phyloP scores from a whole-genome alignment of 176 grass and related monocot species.

The Eragrostis nindensis region DNA sequence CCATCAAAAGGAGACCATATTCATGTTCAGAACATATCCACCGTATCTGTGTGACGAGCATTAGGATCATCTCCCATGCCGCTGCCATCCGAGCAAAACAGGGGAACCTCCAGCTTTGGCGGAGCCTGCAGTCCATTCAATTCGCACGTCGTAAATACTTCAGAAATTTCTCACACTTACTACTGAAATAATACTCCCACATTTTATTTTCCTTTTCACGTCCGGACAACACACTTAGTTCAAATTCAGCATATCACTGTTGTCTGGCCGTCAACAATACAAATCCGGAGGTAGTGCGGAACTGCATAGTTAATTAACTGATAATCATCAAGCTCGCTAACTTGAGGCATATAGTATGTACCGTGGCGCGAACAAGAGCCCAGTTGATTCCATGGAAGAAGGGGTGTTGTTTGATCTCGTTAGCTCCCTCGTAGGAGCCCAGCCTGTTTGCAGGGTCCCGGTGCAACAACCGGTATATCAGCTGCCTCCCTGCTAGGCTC shows the following conservation, averaged over 20 bases:
- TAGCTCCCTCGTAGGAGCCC: slow-evolving; percentile 70
- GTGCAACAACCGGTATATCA: slow-evolving; percentile 82
- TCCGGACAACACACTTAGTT: no score
- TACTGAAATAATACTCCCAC: no score
- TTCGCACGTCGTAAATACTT: not conserved
- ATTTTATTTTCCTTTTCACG: no score
- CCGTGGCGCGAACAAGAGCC: slow-evolving; percentile 79
- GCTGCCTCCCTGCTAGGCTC: slow-evolving; percentile 64
- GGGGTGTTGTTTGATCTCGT: slow-evolving; percentile 77
- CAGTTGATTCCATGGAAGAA: slow-evolving; percentile 88
- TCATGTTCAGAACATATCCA: not conserved
- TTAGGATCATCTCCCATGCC: not conserved
- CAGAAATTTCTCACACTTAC: not conserved
- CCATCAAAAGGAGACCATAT: no score
- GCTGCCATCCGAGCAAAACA: slow-evolving; percentile 14
- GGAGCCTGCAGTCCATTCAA: slow-evolving; percentile 30
- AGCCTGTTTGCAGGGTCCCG: slow-evolving; percentile 79
- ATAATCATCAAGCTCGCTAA: no score
- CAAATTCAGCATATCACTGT: no score
- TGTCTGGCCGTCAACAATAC: no score
- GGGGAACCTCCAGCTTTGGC: slow-evolving; percentile 44
- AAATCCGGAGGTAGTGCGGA: no score
- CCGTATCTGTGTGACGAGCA: no score
- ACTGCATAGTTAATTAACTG: no score
- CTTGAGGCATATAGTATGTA: no score